These are phyloP conservation scores for Amanita fuliginea DNA, from an alignment of 768 basidiomycete genomes.

Conservation along the genomic window DNA sequence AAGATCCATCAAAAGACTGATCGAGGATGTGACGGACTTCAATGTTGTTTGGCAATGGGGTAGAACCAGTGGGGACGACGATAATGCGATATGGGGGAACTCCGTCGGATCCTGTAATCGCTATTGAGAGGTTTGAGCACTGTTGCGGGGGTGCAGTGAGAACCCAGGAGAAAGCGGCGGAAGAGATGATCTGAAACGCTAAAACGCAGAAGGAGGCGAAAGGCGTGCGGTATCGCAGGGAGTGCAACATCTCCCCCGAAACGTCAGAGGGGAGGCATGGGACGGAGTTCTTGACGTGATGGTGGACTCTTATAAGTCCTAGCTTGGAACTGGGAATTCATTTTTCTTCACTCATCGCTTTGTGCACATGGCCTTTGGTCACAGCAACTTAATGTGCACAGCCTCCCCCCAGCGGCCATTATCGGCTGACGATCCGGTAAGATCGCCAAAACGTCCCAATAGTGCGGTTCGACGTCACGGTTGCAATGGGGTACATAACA, in stretches of 20 bases:
- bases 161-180: conserved; percentile 33
- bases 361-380: too few species aligned
- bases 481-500: too few species aligned
- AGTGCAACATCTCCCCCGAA: not conserved
- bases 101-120: conserved; percentile 44
- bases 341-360: too few species aligned
- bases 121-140: conserved; percentile 51
- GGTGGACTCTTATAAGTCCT: too few species aligned
- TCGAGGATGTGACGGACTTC: conserved; percentile 55
- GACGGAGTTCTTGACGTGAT: too few species aligned
- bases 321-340: too few species aligned
- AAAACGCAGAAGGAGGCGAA: conserved; percentile 11
- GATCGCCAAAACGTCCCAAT: too few species aligned
- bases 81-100: conserved; percentile 56
- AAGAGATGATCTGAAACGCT: conserved; percentile 16
- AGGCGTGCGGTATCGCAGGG: not conserved
- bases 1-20: conserved; percentile 34
- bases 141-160: conserved; percentile 43
- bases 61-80: conserved; percentile 56
- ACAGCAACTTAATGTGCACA: too few species aligned
- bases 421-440: too few species aligned
- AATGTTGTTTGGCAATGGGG: conserved; percentile 44
- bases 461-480: too few species aligned
- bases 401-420: too few species aligned
- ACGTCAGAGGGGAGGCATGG: too few species aligned